Percentiles rank a stretch among this genome's conserved stretches.
These are phyloP conservation scores for Candida sp. DNA, from an alignment of 1,139 yeast species.

Conservation along the genomic window DNA sequence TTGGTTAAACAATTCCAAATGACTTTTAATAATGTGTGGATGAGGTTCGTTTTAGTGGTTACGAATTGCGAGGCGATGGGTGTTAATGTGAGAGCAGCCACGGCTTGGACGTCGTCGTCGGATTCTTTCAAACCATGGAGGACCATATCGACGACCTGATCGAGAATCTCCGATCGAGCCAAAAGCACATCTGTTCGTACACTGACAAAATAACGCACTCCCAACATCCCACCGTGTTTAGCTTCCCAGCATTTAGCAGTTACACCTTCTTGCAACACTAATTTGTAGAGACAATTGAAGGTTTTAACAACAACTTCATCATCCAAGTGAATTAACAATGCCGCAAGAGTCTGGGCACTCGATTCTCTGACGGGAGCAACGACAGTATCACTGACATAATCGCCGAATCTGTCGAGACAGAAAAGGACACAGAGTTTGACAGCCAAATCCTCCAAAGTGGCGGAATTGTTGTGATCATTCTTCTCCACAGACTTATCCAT, in stretches of 20 bases:
- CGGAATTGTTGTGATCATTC: slow-evolving; percentile 62
- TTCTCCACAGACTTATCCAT: slow-evolving; percentile 57
- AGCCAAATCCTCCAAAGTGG: slow-evolving; percentile 83
- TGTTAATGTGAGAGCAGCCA: slow-evolving; percentile 88
- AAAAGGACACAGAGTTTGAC: slow-evolving; percentile 83
- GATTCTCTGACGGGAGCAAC: slow-evolving; percentile 98
- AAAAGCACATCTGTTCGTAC: slow-evolving; percentile 79
- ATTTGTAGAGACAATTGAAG: slow-evolving; percentile 61
- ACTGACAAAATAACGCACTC: slow-evolving; percentile 87
- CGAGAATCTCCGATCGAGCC: slow-evolving; percentile 54
- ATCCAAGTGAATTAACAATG: slow-evolving; percentile 68
- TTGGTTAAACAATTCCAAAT: slow-evolving; percentile 88
- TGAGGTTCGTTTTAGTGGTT: slow-evolving; percentile 53
- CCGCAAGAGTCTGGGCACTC: slow-evolving; percentile 93
- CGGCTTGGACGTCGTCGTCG: slow-evolving; percentile 97
- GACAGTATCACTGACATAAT: slow-evolving; percentile 95
- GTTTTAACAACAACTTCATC: slow-evolving; percentile 54
- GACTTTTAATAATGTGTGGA: slow-evolving; percentile 66
- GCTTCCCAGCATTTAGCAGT: slow-evolving; percentile 83
- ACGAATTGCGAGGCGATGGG: slow-evolving; percentile 91
- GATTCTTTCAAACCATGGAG: slow-evolving; percentile 79
- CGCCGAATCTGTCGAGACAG: slow-evolving; percentile 95
- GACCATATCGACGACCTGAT: slow-evolving; percentile 79
- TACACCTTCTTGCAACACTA: slow-evolving; percentile 65
- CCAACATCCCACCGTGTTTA: slow-evolving; percentile 97